These are phyloP conservation scores for Suillus alpinus DNA, from an alignment of 768 basidiomycete genomes.

Conservation along the genomic window DNA sequence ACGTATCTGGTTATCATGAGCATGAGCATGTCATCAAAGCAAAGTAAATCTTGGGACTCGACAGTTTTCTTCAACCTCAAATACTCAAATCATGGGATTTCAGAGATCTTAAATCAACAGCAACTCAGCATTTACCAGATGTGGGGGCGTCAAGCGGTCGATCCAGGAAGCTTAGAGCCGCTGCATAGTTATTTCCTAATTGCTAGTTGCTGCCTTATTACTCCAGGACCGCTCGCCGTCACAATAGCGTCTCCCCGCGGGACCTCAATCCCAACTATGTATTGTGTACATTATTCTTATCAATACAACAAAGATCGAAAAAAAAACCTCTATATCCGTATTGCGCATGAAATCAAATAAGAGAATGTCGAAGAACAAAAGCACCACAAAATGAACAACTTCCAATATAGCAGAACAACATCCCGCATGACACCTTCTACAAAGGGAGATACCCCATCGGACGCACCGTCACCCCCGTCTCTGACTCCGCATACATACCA, in stretches of 20 bases:
- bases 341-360: slow-evolving; percentile 1
- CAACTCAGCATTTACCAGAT: no score
- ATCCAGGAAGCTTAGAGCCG: no score
- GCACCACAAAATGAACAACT: background rate
- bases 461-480: slow-evolving; percentile 4
- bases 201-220: no score
- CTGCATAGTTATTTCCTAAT: no score
- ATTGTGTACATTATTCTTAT: background rate
- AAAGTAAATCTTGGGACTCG: no score
- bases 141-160: no score
- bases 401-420: background rate
- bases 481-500: slow-evolving; percentile 32
- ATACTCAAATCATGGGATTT: no score
- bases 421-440: slow-evolving; percentile 6
- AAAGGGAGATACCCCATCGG: slow-evolving; percentile 20
- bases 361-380: background rate
- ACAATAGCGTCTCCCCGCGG: background rate
- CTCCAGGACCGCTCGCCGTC: background rate
- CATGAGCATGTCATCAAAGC: no score
- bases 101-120: no score
- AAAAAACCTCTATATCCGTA: background rate
- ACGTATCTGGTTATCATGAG: no score
- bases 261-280: background rate
- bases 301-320: slow-evolving; percentile 1
- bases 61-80: no score